Base-by-base conservation (phyloP, 2,329 filamentous ascomycete species). In the Colletotrichum liriopes region DNA sequence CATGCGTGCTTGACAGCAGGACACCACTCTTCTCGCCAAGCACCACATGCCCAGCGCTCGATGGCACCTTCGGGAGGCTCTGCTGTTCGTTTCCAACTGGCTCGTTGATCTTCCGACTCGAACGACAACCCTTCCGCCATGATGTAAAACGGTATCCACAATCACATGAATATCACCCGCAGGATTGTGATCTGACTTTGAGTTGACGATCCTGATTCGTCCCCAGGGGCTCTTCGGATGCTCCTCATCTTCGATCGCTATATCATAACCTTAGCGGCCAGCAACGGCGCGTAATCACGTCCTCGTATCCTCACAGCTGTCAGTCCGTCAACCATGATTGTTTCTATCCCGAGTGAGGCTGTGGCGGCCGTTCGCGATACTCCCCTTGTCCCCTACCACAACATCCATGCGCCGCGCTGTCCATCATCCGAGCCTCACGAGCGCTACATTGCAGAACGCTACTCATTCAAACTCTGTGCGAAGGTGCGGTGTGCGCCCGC, bases 341-440 rank as follows among this genome's bases (percentile, higher is more conserved):
- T 69, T 72, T 69, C 69, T 72, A 72, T 72, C 54, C 54, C 29
- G 65, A 37, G 70, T 37, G 65, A 72, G 70, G 70, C 70, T 64
- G 70, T 72, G 70, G 60, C 51, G 26, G 14, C 49, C 47, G 49
- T 45, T 39, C 47, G 26, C 29, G 7, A 23, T 45, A 23, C 26
- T 47, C 5, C 37, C 47, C 62, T 41, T 47, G 29, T 29, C 35
- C 52, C 32, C 49, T 45, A 49, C 56, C 35, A 26, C 9, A 32
- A 29, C 58, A 43, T 37, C 56, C 56, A 55, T 63, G 56, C 56
- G 37, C 29, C 45, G 11, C 26, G 29, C 56, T 37, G 55, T 61
- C 47, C 20, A 5, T 52, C 32, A 43, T n/a, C 47, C 56, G 51
- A 29, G 26, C 58, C 51, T 51, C 64, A 20, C 37, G 14, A 16